A percentile compares a stretch with the other conserved stretches of the same genome.
phyloP scores from a whole-genome alignment of 352 stramenopile genomes.

The Thraustochytrium striatum region DNA sequence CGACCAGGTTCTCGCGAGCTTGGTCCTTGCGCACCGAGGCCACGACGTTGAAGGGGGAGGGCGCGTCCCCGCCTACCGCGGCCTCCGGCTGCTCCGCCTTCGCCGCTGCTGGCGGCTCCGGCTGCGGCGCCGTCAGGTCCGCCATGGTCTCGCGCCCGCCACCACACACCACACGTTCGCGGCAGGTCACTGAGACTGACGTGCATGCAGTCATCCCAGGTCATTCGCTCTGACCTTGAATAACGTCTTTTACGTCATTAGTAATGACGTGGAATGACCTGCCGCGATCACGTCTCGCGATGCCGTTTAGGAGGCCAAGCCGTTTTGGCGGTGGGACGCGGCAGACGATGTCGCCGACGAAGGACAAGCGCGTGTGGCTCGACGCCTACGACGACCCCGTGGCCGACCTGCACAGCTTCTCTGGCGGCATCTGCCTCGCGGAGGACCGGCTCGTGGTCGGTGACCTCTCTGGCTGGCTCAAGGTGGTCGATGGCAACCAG shows the following conservation, averaged over 20 bases:
- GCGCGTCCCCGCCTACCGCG: not conserved
- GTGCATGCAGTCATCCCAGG: too few relatives aligned
- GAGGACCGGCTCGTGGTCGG: constrained; percentile 33
- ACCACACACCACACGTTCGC: too few relatives aligned
- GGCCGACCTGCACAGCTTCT: constrained; percentile 26
- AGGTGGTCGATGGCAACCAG: constrained; percentile 23
- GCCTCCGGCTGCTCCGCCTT: not conserved
- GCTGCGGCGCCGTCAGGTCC: too few relatives aligned
- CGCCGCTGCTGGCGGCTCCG: not conserved
- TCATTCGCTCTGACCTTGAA: too few relatives aligned
- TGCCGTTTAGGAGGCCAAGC: too few relatives aligned
- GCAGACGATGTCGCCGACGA: not conserved
- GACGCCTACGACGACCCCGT: constrained; percentile 26
- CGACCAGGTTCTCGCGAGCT: not conserved
- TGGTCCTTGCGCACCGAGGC: constrained; percentile 26
- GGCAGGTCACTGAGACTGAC: too few relatives aligned
- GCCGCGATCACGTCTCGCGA: too few relatives aligned
- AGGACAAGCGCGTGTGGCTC: not conserved
- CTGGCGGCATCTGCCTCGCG: constrained; percentile 14
- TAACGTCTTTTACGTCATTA: too few relatives aligned
- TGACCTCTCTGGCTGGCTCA: constrained; percentile 8
- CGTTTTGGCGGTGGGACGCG: too few relatives aligned
- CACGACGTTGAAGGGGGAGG: constrained; percentile 25
- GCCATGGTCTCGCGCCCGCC: too few relatives aligned
- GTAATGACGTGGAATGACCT: too few relatives aligned